A percentile compares a stretch with the other conserved stretches of the same genome.
These are phyloP conservation scores for Pseudopithomyces maydicus DNA, from an alignment of 2,329 filamentous ascomycete species.

Conservation along the genomic window DNA sequence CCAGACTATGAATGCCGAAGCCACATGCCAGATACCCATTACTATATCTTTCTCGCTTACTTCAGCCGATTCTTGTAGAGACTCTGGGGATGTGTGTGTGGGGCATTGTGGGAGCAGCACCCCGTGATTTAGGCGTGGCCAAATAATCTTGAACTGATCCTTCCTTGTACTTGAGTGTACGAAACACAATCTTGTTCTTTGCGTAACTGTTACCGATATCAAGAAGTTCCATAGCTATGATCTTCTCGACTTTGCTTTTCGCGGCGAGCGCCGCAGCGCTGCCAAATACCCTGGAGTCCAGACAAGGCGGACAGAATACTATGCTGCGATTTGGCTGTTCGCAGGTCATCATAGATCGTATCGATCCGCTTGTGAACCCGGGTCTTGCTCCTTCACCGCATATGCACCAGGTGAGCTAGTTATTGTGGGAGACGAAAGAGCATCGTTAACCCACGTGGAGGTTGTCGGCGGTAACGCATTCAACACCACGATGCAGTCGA, in stretches of 20 bases:
- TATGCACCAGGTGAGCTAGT: conserved; percentile 41
- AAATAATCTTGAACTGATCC: not conserved
- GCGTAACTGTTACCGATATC: not conserved
- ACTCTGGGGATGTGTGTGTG: not conserved
- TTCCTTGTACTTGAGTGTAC: not conserved
- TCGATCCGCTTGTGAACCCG: conserved; percentile 44
- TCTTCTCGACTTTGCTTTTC: conserved; percentile 5
- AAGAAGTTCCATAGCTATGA: not conserved
- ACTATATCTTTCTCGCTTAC: not conserved
- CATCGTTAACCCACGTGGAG: not conserved
- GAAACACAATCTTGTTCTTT: not conserved
- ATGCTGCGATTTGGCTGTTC: conserved; percentile 41
- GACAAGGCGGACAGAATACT: conserved; percentile 18
- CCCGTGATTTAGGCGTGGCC: not conserved
- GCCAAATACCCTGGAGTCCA: not conserved
- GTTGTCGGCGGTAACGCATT: conserved; percentile 47
- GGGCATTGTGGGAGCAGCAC: conserved; percentile 6
- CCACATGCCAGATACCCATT: not conserved
- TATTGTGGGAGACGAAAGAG: not conserved
- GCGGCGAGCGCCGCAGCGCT: not conserved
- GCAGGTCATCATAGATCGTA: conserved; percentile 36
- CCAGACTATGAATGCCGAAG: not conserved
- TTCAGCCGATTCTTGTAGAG: not conserved
- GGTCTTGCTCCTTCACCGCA: conserved; percentile 41
- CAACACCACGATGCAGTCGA: conserved; percentile 50